Evolutionary conservation across 2,329 filamentous ascomycete genomes (phyloP), one percentile per base, ranked within the genome.

Genomic region (Phaeosphaeria sp.): DNA sequence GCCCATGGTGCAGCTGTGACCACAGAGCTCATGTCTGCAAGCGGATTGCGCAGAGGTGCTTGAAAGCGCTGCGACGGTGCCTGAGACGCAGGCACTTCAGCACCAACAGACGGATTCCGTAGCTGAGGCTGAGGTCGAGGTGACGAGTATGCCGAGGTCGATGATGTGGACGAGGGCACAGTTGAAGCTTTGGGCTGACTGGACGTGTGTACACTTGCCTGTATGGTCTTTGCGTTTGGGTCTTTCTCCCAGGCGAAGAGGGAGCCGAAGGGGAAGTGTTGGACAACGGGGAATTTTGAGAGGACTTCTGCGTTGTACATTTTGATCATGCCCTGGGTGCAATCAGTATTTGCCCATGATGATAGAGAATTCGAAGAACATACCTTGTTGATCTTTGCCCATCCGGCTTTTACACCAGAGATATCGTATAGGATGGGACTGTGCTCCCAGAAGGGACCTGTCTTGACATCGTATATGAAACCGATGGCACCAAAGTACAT

Each of bases 221-320:
- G 65, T 7, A 74, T 71, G 6, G 64, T 30, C 39, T 66, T 59
- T 17, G 80, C 80, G 9, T 70, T 63, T 0, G 80, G 77, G 59
- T 83, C 80, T n/a, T 68, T 62, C 62, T 81, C 77, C 80, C 81
- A 83, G 39, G 65, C 62, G 62, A 83, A 83, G 11, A 84, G 68
- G n/a, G 80, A 81, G 18, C 81, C 82, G 55, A 84, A 83, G 3
- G 78, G 80, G 57, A 84, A 98, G 78, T 99, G 95, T 78, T 99
- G 95, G n/a, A 99, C 92, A 2, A 99, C 95, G 2, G 95, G 95
- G 72, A 97, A 97, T 77, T 99, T 99, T 41, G 91, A 92, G 15
- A 99, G 83, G 2, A 99, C 95, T 80, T 99, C 95, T 18, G 92
- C 95, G 66, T 96, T 93, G 80, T 94, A 99, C 95, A 99, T 99